phyloP scores from a whole-genome alignment of 1,284 basidiomycete species.

The Trichosporon sp. region DNA sequence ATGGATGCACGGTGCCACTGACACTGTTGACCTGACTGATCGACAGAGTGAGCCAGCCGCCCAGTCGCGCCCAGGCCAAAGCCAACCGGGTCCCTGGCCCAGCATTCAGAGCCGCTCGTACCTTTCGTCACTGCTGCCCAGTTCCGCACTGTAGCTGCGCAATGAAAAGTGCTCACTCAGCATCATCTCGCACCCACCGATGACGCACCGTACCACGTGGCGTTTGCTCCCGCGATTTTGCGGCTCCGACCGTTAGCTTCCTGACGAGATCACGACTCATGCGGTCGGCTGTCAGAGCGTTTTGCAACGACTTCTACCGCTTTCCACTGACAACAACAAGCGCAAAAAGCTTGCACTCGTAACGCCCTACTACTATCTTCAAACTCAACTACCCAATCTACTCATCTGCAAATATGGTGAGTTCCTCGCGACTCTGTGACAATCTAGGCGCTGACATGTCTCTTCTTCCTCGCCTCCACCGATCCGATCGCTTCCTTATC shows the following conservation, averaged over 20 bases:
- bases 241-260: neutral
- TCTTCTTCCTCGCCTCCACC: neutral
- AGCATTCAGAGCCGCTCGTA: no score
- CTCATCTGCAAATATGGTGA: slow-evolving; percentile 1
- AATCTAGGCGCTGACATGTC: neutral
- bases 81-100: no score
- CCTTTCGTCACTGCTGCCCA: no score
- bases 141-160: neutral
- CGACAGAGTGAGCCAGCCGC: neutral
- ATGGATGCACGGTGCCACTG: neutral
- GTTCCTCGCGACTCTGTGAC: neutral
- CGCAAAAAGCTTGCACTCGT: neutral
- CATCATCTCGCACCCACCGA: neutral
- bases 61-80: neutral
- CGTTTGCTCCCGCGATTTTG: slow-evolving; percentile 1
- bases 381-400: neutral
- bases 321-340: neutral
- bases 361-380: neutral
- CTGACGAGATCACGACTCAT: slow-evolving; percentile 4
- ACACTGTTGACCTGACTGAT: neutral
- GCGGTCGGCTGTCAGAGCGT: neutral
- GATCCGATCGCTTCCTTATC: neutral
- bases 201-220: slow-evolving; percentile 1
- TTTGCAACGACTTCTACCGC: slow-evolving; percentile 1
- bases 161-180: neutral